Evolutionary conservation across 2,329 filamentous ascomycete species (phyloP), one percentile per base, ranked within the genome.

Genomic region (Colletotrichum sp.): DNA sequence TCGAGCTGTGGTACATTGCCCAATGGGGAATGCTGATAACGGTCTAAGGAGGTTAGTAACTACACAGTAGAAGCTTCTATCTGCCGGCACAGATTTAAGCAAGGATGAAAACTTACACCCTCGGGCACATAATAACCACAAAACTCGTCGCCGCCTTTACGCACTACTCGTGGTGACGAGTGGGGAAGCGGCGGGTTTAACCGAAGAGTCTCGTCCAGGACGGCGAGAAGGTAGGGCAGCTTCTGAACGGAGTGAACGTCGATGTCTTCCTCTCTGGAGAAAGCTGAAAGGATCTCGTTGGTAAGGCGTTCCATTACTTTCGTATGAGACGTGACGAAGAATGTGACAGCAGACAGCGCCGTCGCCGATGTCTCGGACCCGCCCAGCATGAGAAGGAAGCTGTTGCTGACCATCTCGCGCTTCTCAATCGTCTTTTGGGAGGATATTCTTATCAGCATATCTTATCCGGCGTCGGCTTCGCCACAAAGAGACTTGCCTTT

Each of bases 151-250:
- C 85, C 85, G 4, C 81, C 82, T 32, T 76, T 75, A 16, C 81
- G 80, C 1, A 80, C 79, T 18, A 81, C 71, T 1, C 85, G 71
- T 12, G 78, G 79, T 13, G 82, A 71, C 6, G 74, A 78, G 9
- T 69, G 78, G 48, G 77, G 69, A 10, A 77, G 76, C 3, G 78
- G 79, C 8, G 86, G 84, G 67, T 85, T 87, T 9, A 86, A 75
- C 12, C 88, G 80, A 48, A 89, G 78, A 3, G 79, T 80, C 78
- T 89, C 87, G 2, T 87, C 81, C 13, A 88, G 75, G 48, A 79
- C 81, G 2, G 86, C 86, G 13, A 82, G 77, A 55, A 88, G 79
- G 68, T 87, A 88, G 0, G 79, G 69, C 0, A 87, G 78, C 12
- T 79, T 75, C 43, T 79, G 75, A 5, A 83, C 79, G 5, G 79